phyloP scores from a whole-genome alignment of 805 yeast genomes.

The Kodamaea laetipori region DNA sequence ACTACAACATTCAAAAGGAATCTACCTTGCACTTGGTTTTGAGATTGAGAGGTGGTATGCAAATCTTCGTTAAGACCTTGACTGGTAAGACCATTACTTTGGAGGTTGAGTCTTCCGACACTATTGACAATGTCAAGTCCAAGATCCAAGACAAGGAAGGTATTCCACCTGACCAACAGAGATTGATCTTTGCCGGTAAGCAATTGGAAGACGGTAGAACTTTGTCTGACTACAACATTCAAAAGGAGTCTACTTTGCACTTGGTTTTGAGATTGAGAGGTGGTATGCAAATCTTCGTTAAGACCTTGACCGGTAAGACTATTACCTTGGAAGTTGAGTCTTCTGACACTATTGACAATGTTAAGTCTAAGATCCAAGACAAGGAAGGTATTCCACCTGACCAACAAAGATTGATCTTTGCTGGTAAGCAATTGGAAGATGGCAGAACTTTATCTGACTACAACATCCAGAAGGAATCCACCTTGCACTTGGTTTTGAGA shows the following conservation, averaged over 20 bases:
- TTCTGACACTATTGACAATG: constrained; percentile 98
- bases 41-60: constrained; percentile 50
- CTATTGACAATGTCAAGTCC: constrained; percentile 82
- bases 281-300: constrained; percentile 96
- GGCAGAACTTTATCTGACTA: constrained; percentile 98
- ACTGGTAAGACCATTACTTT: constrained; percentile 75
- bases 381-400: constrained; percentile 99
- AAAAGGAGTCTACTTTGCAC: constrained; percentile 45
- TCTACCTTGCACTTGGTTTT: constrained; percentile 39
- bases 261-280: constrained; percentile 42
- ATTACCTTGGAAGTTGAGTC: constrained; percentile 99
- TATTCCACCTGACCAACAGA: constrained; percentile 48
- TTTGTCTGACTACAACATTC: constrained; percentile 43
- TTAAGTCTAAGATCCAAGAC: constrained; percentile 97
- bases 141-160: constrained; percentile 48
- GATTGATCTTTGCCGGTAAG: constrained; percentile 50
- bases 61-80: constrained; percentile 48
- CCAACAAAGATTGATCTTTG: constrained; percentile 98
- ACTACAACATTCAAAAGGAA: constrained; percentile 49
- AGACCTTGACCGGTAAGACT: constrained; percentile 99
- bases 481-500: constrained; percentile 93
- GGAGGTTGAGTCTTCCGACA: constrained; percentile 97
- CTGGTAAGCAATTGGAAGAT: constrained; percentile 99
- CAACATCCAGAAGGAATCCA: constrained; percentile 99
- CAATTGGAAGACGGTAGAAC: constrained; percentile 46